phyloP scores from a whole-genome alignment of 2,329 filamentous ascomycete genomes.

The Diaporthe ampelina region DNA sequence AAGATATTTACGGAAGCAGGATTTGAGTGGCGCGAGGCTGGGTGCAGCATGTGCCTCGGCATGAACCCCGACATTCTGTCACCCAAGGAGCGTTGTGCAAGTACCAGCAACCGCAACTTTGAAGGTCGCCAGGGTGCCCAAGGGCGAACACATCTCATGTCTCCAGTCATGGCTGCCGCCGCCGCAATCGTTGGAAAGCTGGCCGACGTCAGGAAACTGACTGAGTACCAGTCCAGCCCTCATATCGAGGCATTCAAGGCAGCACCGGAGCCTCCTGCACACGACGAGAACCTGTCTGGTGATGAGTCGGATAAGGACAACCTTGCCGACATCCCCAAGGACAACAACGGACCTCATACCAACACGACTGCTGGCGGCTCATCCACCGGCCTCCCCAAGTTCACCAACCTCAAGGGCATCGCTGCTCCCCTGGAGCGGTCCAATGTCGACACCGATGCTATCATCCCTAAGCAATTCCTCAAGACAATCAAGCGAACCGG shows the following conservation, averaged over 20 bases:
- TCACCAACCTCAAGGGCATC: constrained; percentile 86
- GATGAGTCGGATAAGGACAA: constrained; percentile 67
- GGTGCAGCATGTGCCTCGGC: constrained; percentile 98
- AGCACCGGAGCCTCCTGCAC: constrained; percentile 59
- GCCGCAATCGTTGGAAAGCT: constrained; percentile 92
- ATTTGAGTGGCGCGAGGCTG: constrained; percentile 98
- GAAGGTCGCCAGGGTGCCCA: constrained; percentile 95
- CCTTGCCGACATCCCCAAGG: constrained; percentile 72
- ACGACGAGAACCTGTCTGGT: constrained; percentile 66
- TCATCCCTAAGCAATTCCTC: constrained; percentile 99
- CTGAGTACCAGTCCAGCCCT: constrained; percentile 70
- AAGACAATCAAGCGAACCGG: constrained; percentile 99
- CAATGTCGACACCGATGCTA: constrained; percentile 98
- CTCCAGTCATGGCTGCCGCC: constrained; percentile 95
- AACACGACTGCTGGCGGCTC: constrained; percentile 69
- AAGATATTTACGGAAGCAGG: constrained; percentile 93
- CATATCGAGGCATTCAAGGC: constrained; percentile 70
- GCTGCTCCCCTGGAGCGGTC: constrained; percentile 88
- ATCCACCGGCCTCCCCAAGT: constrained; percentile 81
- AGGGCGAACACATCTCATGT: constrained; percentile 95
- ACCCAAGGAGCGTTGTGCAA: constrained; percentile 92
- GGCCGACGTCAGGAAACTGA: constrained; percentile 87
- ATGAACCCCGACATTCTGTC: constrained; percentile 99
- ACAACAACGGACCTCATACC: constrained; percentile 72
- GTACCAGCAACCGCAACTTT: constrained; percentile 97